phyloP scores from a whole-genome alignment of 768 basidiomycete genomes.

The Hysterangium stoloniferum region DNA sequence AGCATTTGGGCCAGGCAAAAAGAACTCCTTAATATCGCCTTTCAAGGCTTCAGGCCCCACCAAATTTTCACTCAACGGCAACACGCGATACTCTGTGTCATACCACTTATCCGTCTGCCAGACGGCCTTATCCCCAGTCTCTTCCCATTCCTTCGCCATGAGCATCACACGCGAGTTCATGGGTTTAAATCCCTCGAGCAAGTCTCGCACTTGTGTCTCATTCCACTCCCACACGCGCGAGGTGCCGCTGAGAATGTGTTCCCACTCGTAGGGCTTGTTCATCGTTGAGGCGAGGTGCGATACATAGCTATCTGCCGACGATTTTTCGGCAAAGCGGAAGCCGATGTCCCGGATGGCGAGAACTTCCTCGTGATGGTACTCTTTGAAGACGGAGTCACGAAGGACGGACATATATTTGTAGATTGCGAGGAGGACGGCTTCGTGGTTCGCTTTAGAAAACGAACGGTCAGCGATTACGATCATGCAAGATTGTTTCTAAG shows the following conservation, averaged over 20 bases:
- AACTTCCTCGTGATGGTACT: slow-evolving; percentile 33
- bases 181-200: slow-evolving; percentile 53
- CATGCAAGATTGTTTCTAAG: background rate
- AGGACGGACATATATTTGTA: slow-evolving; percentile 30
- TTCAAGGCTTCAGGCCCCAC: slow-evolving; percentile 56
- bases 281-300: slow-evolving; percentile 67
- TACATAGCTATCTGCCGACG: slow-evolving; percentile 71
- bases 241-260: slow-evolving; percentile 64
- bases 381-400: slow-evolving; percentile 9
- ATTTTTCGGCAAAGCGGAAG: slow-evolving; percentile 38
- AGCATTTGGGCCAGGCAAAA: slow-evolving; percentile 77
- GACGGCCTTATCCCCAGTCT: slow-evolving; percentile 30
- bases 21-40: slow-evolving; percentile 58
- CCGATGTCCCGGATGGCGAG: slow-evolving; percentile 32
- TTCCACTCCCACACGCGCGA: slow-evolving; percentile 72
- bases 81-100: slow-evolving; percentile 79
- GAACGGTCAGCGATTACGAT: background rate
- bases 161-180: slow-evolving; percentile 61
- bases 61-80: slow-evolving; percentile 58
- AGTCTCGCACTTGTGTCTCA: slow-evolving; percentile 47
- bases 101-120: slow-evolving; percentile 90
- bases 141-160: slow-evolving; percentile 62
- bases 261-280: slow-evolving; percentile 68
- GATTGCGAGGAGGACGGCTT: slow-evolving; percentile 29
- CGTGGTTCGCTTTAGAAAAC: slow-evolving; percentile 31